A percentile compares a stretch with the other conserved stretches of the same genome.
Conservation (phyloP, 2,329 filamentous ascomycete genomes). For the Rhinocladiella similis region DNA sequence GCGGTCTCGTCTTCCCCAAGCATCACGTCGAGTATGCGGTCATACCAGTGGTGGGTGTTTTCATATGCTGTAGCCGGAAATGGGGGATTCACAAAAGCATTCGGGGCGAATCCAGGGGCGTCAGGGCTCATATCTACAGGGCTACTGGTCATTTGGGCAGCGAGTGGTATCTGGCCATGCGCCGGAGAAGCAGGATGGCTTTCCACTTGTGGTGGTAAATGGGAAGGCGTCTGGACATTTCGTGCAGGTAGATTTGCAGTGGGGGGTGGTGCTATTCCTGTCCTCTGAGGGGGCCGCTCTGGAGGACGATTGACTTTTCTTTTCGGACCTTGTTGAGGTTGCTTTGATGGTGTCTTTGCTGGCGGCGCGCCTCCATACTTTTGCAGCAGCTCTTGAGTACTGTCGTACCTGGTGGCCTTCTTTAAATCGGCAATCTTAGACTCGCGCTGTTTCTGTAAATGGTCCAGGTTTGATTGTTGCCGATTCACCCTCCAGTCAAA, state of each 20-base stretch:
- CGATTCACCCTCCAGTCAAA: conserved; percentile 80
- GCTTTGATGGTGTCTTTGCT: conserved; percentile 38
- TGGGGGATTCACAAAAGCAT: conserved; percentile 40
- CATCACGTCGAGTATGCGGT: conserved; percentile 86
- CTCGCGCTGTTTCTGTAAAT: conserved; percentile 74
- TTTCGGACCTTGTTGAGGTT: conserved; percentile 28
- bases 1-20: conserved; percentile 93
- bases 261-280: conserved; percentile 59
- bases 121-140: conserved; percentile 33
- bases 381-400: conserved; percentile 86
- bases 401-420: conserved; percentile 92
- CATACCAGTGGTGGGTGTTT: conserved; percentile 76
- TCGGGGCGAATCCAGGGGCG: conserved; percentile 48
- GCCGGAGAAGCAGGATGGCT: conserved; percentile 20
- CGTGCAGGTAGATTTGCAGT: conserved; percentile 63
- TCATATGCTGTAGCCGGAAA: conserved; percentile 34
- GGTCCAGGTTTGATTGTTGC: conserved; percentile 68
- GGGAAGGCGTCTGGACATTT: conserved; percentile 35
- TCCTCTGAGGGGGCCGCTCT: conserved; percentile 44
- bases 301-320: conserved; percentile 32
- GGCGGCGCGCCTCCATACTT: conserved; percentile 77
- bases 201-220: conserved; percentile 21
- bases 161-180: conserved; percentile 8
- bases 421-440: conserved; percentile 93
- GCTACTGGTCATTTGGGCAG: conserved; percentile 3